These are phyloP conservation scores for Plasmopara viticola DNA, from an alignment of 352 stramenopile species.

Conservation along the genomic window DNA sequence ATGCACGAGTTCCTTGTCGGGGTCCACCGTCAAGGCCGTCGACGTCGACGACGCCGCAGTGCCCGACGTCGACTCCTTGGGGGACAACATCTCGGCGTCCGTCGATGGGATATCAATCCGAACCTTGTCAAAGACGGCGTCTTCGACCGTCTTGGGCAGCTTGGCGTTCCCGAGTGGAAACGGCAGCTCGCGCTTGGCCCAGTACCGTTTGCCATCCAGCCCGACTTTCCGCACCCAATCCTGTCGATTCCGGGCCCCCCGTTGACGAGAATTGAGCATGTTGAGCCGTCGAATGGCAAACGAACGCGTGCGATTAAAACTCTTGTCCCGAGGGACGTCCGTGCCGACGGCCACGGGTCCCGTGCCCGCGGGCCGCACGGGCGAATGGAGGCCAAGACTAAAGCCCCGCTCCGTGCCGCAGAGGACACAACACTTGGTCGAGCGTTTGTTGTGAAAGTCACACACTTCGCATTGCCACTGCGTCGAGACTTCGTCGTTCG, in stretches of 20 bases:
- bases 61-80: slow-evolving; percentile 13
- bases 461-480: slow-evolving; percentile 87
- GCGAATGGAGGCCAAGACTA: slow-evolving; percentile 55
- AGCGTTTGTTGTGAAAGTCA: slow-evolving; percentile 86
- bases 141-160: slow-evolving; percentile 11
- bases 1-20: slow-evolving; percentile 64
- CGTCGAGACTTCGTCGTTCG: slow-evolving; percentile 68
- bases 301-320: slow-evolving; percentile 81
- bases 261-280: slow-evolving; percentile 79
- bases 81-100: slow-evolving; percentile 41
- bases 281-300: slow-evolving; percentile 85
- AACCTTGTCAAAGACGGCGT: slow-evolving; percentile 12
- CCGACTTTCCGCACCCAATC: slow-evolving; percentile 83
- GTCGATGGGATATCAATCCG: slow-evolving; percentile 38
- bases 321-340: slow-evolving; percentile 42
- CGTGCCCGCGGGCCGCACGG: slow-evolving; percentile 24
- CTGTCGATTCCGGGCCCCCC: slow-evolving; percentile 70
- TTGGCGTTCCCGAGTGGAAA: slow-evolving; percentile 40
- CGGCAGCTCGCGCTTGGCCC: slow-evolving; percentile 63
- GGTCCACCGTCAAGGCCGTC: slow-evolving; percentile 10
- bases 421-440: slow-evolving; percentile 62
- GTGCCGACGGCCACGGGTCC: slow-evolving; percentile 34
- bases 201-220: slow-evolving; percentile 76
- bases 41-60: slow-evolving; percentile 15
- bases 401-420: slow-evolving; percentile 82